Evolutionary conservation across 2,329 filamentous ascomycete genomes (phyloP), one percentile per base, ranked within the genome.

Genomic region (Penicillium occitanis): DNA sequence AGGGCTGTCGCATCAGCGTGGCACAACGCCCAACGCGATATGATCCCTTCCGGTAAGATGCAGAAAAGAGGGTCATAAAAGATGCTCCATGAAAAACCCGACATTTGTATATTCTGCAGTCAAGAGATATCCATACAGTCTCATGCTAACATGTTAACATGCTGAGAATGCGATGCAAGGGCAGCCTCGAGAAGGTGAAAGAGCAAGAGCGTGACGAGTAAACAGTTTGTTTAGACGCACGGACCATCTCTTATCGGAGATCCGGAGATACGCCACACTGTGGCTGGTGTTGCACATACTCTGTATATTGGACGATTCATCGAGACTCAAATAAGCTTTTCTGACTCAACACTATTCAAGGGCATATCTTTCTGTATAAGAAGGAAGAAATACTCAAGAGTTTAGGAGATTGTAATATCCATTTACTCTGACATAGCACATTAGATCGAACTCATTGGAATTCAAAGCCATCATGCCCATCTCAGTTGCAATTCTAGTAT

Each of bases 41-140:
- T 59, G 57, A 46, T 60, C 57, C 57, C 40, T 60, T 60, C 57
- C 19, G 10, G 28, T 42, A 60, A 46, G 22, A 46, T 44, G 57
- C 37, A 60, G 22, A n/a, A 46, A 60, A 40, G 35, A 51, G n/a
- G 35, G 35, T 44, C 48, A 63, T 63, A 63, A 63, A 44, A 46
- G 50, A 55, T 55, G 35, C 28, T 30, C 55, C 8, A 63, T 55
- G 22, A 13, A 44, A 25, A 40, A 33, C 28, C 19, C 13, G 40
- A 30, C 7, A 53, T n/a, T 35, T 33, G 35, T 48, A 62, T 62
- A 53, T 53, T 25, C 48, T 62, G 42, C 30, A 40, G 37, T 17
- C 42, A 50, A 22, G n/a, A 28, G 7, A n/a, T 37, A 48, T 25
- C 17, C 30, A 63, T 63, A 63, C 35, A 53, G 14, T 53, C 33